Evolutionary conservation across 1,284 basidiomycete genomes (phyloP), one percentile per base, ranked within the genome.

Genomic region (Leccinum griseonigrum): DNA sequence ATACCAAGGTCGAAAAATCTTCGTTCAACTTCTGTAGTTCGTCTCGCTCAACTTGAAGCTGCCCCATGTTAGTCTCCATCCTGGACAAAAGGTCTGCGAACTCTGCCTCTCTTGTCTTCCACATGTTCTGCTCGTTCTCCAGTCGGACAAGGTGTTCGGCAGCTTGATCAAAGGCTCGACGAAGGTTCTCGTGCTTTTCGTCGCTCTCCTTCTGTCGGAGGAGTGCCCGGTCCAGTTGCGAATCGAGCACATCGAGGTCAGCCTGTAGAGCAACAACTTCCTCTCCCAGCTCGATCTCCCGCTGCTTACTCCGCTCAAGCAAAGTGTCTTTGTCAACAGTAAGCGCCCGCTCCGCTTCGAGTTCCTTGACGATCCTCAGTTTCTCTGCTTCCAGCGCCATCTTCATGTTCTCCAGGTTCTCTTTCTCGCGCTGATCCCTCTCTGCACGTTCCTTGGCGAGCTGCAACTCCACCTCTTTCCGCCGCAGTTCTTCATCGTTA

Each of bases 401-500:
- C 76, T 91, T 90, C 43, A 96, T 78, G 62, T 80, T 86, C 73
- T 95, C 90, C 53, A 98, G 72, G 5, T 86, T 85, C 67, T 90
- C 88, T 59, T 87, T 85, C 75, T 96, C 95, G 59, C 83, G 82
- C 63, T 90, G 86, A 60, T 97, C 95, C 29, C 91, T 85, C 72
- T 95, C 92, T 0, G 92, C 93, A 10, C 90, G 82, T 71, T 98
- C 95, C 72, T 89, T 92, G 59, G 89, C 85, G 51, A 95, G 78
- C 1, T 85, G 81, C 29, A 98, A 80, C 74, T 99, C 97, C 3
- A 89, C 84, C 64, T 97, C 92, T 75, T 97, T 97, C 73, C 85
- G 85, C 32, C 91, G 85, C 10, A 98, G 83, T 75, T 98, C 97
- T 48, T 97, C 95, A 70, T 99, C 97, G 65, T 88, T 91, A 26